These are phyloP conservation scores for Pseudogymnoascus sp. DNA, from an alignment of 2,329 filamentous ascomycete species.

Conservation along the genomic window DNA sequence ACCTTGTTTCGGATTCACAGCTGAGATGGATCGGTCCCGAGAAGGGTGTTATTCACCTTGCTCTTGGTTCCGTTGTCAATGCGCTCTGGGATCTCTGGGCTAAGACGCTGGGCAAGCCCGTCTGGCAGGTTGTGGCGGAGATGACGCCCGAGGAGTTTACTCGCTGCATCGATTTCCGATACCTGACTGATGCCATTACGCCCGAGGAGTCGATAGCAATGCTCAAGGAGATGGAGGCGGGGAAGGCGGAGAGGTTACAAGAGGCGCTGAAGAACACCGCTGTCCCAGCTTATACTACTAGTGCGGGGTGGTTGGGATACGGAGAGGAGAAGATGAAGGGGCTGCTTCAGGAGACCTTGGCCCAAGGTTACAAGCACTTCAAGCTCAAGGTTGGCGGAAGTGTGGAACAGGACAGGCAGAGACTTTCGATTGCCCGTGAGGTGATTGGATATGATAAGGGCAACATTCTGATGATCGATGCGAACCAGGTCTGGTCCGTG, in stretches of 20 bases:
- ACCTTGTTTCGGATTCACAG: slow-evolving; percentile 82
- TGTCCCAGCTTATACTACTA: slow-evolving; percentile 83
- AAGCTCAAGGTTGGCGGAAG: slow-evolving; percentile 78
- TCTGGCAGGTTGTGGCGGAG: slow-evolving; percentile 80
- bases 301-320: slow-evolving; percentile 81
- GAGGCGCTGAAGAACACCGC: slow-evolving; percentile 65
- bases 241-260: slow-evolving; percentile 60
- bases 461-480: slow-evolving; percentile 83
- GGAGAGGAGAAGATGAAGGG: slow-evolving; percentile 74
- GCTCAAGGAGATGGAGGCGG: slow-evolving; percentile 53
- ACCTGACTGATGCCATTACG: slow-evolving; percentile 83
- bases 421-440: slow-evolving; percentile 64
- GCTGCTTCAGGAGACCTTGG: slow-evolving; percentile 63
- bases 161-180: slow-evolving; percentile 79
- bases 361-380: slow-evolving; percentile 71
- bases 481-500: slow-evolving; percentile 84
- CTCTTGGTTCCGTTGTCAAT: slow-evolving; percentile 78
- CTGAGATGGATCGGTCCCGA: slow-evolving; percentile 88
- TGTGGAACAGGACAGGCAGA: slow-evolving; percentile 59
- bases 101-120: slow-evolving; percentile 72
- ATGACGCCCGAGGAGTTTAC: slow-evolving; percentile 84
- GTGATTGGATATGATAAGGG: slow-evolving; percentile 73
- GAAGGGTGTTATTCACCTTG: slow-evolving; percentile 86
- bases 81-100: slow-evolving; percentile 90
- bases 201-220: slow-evolving; percentile 70